Percentiles rank a stretch among this genome's conserved stretches.
Conservation (phyloP, 805 yeast genomes). For the Ogataea paraovalis region DNA sequence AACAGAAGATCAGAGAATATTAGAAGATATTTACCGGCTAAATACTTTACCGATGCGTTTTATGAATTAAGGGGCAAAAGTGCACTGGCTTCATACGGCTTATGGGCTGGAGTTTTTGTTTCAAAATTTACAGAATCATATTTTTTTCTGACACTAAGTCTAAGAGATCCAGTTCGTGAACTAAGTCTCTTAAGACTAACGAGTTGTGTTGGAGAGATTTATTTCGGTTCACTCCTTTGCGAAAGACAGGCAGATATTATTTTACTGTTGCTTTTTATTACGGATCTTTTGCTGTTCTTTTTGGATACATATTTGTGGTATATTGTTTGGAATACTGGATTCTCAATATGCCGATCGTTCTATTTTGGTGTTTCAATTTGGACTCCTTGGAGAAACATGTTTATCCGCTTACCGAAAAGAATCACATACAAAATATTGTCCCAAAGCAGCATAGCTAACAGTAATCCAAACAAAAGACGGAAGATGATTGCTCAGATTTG, state of each 20-base stretch:
- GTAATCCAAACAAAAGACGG: constrained; percentile 40
- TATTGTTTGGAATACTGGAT: constrained; percentile 71
- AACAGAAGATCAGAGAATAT: constrained; percentile 29
- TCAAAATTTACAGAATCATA: constrained; percentile 76
- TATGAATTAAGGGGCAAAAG: constrained; percentile 50
- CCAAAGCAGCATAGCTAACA: constrained; percentile 33
- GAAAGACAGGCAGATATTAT: constrained; percentile 53
- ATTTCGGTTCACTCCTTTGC: constrained; percentile 53
- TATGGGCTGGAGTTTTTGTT: constrained; percentile 65
- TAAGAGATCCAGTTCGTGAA: constrained; percentile 71
- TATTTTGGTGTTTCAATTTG: constrained; percentile 77
- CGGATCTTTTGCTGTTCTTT: constrained; percentile 68
- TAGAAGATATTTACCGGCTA: constrained; percentile 50
- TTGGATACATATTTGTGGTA: constrained; percentile 86
- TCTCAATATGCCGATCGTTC: constrained; percentile 63
- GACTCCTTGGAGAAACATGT: constrained; percentile 87
- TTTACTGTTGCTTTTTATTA: constrained; percentile 46
- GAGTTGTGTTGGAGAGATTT: constrained; percentile 58
- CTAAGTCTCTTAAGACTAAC: constrained; percentile 51
- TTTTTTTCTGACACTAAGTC: constrained; percentile 67
- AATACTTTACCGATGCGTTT: constrained; percentile 57
- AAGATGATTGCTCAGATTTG: constrained; percentile 65
- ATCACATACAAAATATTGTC: constrained; percentile 66
- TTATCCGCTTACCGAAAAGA: constrained; percentile 71
- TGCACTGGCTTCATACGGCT: constrained; percentile 56